Evolutionary conservation across 1,139 yeast genomes (phyloP).

Genomic region (Sugiyamaella paludigena): DNA sequence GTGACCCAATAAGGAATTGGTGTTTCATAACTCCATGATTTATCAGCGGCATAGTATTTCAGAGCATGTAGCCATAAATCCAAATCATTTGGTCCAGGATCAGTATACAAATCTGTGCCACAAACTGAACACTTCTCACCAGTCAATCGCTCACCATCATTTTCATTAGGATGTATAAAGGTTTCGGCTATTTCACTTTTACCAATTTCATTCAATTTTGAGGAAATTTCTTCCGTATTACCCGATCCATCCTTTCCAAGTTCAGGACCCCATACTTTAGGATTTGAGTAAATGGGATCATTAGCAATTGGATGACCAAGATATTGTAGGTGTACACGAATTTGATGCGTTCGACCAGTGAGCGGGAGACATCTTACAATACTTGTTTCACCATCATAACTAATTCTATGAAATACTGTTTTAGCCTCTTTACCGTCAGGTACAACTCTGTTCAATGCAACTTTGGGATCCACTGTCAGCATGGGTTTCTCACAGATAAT

Average conservation of each 20-base stretch:
- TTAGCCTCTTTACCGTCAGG: conserved; percentile 60
- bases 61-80: conserved; percentile 90
- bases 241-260: conserved; percentile 56
- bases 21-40: conserved; percentile 74
- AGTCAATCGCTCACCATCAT: conserved; percentile 58
- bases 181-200: conserved; percentile 64
- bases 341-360: conserved; percentile 95
- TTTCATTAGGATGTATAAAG: conserved; percentile 48
- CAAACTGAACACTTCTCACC: conserved; percentile 64
- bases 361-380: conserved; percentile 79
- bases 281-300: conserved; percentile 80
- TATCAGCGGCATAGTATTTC: conserved; percentile 55
- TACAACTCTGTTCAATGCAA: conserved; percentile 72
- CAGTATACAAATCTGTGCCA: conserved; percentile 71
- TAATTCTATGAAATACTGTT: conserved; percentile 52
- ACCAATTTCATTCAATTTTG: conserved; percentile 60
- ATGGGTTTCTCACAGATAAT: conserved; percentile 66
- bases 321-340: conserved; percentile 85
- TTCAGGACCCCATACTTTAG: conserved; percentile 65
- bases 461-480: conserved; percentile 69
- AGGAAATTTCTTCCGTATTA: conserved; percentile 47
- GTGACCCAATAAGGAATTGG: conserved; percentile 86
- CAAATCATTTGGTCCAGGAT: conserved; percentile 84
- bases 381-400: conserved; percentile 61
- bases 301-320: conserved; percentile 90